phyloP scores from a whole-genome alignment of 2,329 filamentous ascomycete genomes.

The Macroventuria anomochaeta region DNA sequence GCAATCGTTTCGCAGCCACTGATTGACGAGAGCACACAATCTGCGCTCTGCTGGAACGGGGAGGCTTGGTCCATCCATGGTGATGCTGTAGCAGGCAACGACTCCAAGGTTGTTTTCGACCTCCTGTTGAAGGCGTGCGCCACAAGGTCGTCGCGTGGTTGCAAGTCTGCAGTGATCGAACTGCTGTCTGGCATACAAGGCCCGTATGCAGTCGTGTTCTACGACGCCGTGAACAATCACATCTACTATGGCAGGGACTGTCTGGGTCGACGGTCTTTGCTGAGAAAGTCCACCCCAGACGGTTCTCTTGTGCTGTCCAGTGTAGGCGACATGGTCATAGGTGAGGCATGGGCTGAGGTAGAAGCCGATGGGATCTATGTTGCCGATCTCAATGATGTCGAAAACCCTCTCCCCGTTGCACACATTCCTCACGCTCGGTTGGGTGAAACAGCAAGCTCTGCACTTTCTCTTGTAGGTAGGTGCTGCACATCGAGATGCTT shows the following conservation, averaged over 20 bases:
- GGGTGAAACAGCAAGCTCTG: conserved; percentile 9
- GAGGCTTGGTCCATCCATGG: conserved; percentile 83
- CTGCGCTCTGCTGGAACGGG: conserved; percentile 93
- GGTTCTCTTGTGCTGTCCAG: conserved; percentile 46
- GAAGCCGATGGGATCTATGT: conserved; percentile 82
- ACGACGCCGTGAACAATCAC: conserved; percentile 66
- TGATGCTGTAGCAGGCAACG: conserved; percentile 71
- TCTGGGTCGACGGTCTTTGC: conserved; percentile 82
- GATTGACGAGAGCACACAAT: conserved; percentile 61
- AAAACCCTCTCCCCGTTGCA: not conserved
- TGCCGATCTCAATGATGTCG: conserved; percentile 58
- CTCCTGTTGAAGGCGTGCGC: conserved; percentile 55
- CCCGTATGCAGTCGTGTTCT: conserved; percentile 89
- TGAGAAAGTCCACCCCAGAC: conserved; percentile 62
- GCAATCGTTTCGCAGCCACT: conserved; percentile 77
- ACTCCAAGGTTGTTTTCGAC: conserved; percentile 73
- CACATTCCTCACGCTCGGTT: conserved; percentile 36
- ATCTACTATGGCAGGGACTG: conserved; percentile 88
- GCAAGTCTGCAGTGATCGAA: conserved; percentile 24
- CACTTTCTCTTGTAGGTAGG: conserved; percentile 45
- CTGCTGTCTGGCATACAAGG: conserved; percentile 57
- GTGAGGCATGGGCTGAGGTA: conserved; percentile 74
- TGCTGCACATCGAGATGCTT: conserved; percentile 16
- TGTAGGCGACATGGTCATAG: conserved; percentile 46
- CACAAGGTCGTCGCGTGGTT: too few species aligned